These are phyloP conservation scores for Priceomyces medius DNA, from an alignment of 805 yeast species.

Conservation along the genomic window DNA sequence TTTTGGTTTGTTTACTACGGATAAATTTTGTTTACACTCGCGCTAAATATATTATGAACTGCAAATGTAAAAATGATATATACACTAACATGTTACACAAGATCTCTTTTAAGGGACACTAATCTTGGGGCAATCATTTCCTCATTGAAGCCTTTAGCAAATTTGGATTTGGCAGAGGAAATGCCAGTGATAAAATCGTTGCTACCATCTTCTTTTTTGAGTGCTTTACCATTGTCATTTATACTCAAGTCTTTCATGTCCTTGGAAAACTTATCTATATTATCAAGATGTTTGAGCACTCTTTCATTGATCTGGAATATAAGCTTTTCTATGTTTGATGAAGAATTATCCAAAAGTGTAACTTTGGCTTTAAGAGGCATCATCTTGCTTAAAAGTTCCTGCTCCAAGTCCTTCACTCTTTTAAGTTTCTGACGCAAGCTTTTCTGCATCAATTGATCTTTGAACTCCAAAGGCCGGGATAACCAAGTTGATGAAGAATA, in stretches of 20 bases:
- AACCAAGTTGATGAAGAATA: conserved; percentile 8
- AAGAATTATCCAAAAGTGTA: conserved; percentile 14
- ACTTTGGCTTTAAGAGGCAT: conserved; percentile 34
- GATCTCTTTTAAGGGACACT: background rate
- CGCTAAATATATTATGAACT: background rate
- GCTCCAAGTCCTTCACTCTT: conserved; percentile 21
- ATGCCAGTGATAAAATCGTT: background rate
- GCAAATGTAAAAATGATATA: background rate
- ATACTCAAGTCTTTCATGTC: conserved; percentile 4
- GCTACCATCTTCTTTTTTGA: background rate
- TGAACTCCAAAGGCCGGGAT: conserved; percentile 31
- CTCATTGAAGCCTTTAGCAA: background rate
- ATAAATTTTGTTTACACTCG: conserved; percentile 2
- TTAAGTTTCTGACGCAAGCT: conserved; percentile 26
- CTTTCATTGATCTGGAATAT: conserved; percentile 27
- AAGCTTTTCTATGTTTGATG: conserved; percentile 27
- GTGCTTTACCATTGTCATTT: background rate
- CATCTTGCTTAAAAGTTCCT: conserved; percentile 22
- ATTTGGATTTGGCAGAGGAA: background rate
- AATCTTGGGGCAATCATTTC: background rate
- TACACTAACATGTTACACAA: background rate
- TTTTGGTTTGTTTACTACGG: background rate
- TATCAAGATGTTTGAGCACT: conserved; percentile 13
- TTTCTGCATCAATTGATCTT: conserved; percentile 23
- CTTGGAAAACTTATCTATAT: conserved; percentile 13